A percentile compares a stretch with the other conserved stretches of the same genome.
phyloP scores from a whole-genome alignment of 2,329 filamentous ascomycete species.

The Ophiostoma pallidulum region DNA sequence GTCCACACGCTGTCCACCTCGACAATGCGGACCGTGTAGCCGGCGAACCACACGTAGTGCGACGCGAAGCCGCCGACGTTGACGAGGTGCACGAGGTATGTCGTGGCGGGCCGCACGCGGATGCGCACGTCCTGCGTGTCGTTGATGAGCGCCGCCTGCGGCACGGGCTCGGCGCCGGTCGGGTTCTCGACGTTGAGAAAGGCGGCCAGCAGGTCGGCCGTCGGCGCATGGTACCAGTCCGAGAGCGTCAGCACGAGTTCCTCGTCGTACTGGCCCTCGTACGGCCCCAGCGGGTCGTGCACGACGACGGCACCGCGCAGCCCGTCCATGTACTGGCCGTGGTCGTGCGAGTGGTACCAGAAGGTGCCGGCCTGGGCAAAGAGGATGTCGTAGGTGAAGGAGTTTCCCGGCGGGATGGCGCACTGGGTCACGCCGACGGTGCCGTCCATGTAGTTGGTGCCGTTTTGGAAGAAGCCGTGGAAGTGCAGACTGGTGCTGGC shows the following conservation, averaged over 20 bases:
- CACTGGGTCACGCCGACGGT: constrained; percentile 58
- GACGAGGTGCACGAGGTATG: constrained; percentile 62
- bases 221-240: constrained; percentile 60
- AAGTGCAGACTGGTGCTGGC: constrained; percentile 57
- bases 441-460: constrained; percentile 64
- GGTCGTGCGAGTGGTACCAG: constrained; percentile 66
- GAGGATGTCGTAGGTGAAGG: constrained; percentile 57
- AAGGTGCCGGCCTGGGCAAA: constrained; percentile 52
- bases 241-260: constrained; percentile 58
- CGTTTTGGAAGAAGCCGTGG: constrained; percentile 59
- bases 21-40: constrained; percentile 57
- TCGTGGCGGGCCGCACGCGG: constrained; percentile 53
- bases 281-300: constrained; percentile 52
- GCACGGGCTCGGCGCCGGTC: constrained; percentile 54
- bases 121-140: constrained; percentile 56
- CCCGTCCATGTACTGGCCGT: constrained; percentile 62
- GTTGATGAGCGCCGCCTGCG: constrained; percentile 60
- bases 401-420: constrained; percentile 50
- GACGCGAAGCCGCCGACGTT: constrained; percentile 65
- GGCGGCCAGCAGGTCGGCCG: constrained; percentile 33
- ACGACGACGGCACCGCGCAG: constrained; percentile 51
- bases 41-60: constrained; percentile 58
- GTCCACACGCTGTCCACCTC: constrained; percentile 66
- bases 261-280: constrained; percentile 48
- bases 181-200: constrained; percentile 47